phyloP scores from a whole-genome alignment of 1,284 basidiomycete species.

The Ceratobasidium sp. region DNA sequence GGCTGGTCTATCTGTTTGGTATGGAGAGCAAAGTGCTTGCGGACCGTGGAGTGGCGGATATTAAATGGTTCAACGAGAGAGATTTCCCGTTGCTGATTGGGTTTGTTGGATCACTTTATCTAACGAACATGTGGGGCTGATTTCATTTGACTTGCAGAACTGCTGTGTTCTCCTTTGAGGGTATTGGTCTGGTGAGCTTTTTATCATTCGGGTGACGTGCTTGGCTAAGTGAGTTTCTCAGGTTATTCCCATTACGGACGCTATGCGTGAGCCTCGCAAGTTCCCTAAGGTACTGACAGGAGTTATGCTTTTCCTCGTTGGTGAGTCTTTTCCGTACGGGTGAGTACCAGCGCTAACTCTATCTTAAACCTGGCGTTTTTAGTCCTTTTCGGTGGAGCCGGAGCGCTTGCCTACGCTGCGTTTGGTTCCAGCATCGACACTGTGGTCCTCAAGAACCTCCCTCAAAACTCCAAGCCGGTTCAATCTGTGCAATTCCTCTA shows the following conservation, averaged over 20 bases:
- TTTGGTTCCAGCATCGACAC: slow-evolving; percentile 92
- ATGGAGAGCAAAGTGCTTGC: slow-evolving; percentile 81
- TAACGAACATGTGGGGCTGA: slow-evolving; percentile 28
- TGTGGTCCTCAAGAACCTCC: slow-evolving; percentile 95
- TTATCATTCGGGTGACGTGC: neutral
- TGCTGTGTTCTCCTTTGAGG: slow-evolving; percentile 98
- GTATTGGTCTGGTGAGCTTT: slow-evolving; percentile 86
- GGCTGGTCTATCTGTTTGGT: slow-evolving; percentile 87
- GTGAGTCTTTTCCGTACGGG: slow-evolving; percentile 58
- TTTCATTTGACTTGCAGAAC: slow-evolving; percentile 67
- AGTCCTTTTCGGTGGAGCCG: slow-evolving; percentile 92
- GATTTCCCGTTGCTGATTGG: slow-evolving; percentile 94
- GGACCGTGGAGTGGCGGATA: slow-evolving; percentile 79
- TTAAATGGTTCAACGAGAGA: slow-evolving; percentile 88
- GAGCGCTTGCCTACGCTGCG: slow-evolving; percentile 87
- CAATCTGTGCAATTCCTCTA: slow-evolving; percentile 92
- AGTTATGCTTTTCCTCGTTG: slow-evolving; percentile 87
- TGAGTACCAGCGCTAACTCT: slow-evolving; percentile 43
- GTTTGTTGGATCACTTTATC: slow-evolving; percentile 60
- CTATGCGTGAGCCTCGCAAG: slow-evolving; percentile 94
- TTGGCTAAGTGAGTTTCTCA: slow-evolving; percentile 51
- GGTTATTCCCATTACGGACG: slow-evolving; percentile 96
- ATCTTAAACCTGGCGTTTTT: slow-evolving; percentile 52
- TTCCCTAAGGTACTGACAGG: slow-evolving; percentile 91
- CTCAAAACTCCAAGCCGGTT: slow-evolving; percentile 86